Conservation (phyloP, 768 basidiomycete species). For the Hysterangium stoloniferum region DNA sequence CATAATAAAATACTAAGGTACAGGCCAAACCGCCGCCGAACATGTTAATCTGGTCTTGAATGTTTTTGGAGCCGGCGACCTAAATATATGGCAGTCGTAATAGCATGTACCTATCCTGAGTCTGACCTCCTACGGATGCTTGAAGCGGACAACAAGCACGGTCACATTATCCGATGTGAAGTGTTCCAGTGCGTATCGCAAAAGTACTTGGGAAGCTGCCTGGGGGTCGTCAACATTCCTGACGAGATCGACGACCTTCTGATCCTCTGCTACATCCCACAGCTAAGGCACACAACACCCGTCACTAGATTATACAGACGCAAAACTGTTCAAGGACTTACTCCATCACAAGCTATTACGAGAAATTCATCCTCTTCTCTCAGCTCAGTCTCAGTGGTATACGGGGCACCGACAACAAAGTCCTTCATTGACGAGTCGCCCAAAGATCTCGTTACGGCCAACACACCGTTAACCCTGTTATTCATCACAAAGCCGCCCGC, state of each 20-base stretch:
- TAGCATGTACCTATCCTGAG: too few relatives aligned
- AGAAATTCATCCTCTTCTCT: constrained; percentile 90
- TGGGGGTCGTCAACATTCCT: constrained; percentile 70
- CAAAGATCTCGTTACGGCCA: constrained; percentile 91
- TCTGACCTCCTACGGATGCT: constrained; percentile 1
- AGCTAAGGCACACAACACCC: constrained; percentile 44
- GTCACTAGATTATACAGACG: constrained; percentile 5
- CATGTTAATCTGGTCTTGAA: too few relatives aligned
- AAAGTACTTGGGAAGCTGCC: constrained; percentile 61
- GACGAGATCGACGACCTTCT: constrained; percentile 82
- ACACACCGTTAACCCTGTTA: constrained; percentile 91
- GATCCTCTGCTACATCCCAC: constrained; percentile 94
- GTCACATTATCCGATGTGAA: constrained; percentile 96
- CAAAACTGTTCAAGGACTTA: constrained; percentile 34
- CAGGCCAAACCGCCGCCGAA: too few relatives aligned
- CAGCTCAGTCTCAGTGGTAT: constrained; percentile 95
- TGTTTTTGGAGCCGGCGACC: too few relatives aligned
- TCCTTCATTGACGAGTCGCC: constrained; percentile 99
- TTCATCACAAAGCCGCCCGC: constrained; percentile 99
- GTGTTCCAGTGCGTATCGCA: constrained; percentile 78
- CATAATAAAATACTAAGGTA: too few relatives aligned
- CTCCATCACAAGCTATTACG: constrained; percentile 96
- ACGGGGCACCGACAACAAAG: constrained; percentile 95
- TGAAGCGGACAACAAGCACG: constrained; percentile 79
- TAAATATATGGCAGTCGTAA: too few relatives aligned